phyloP scores from a whole-genome alignment of 225 moss, liverwort and hornwort species.

The Anthoceros angustus region DNA sequence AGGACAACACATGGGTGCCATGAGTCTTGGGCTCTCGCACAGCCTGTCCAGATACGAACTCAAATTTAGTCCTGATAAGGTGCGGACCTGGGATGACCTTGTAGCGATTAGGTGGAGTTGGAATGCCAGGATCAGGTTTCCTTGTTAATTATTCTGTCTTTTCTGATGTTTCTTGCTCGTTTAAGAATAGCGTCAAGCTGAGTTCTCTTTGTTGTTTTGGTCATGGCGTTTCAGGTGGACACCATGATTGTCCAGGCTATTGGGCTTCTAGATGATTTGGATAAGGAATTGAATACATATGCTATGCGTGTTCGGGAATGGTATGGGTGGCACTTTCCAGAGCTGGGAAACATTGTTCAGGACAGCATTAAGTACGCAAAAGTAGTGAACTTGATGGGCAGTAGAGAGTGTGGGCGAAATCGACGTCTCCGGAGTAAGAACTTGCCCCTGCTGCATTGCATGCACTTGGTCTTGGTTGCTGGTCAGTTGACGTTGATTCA shows the following conservation, averaged over 20 bases:
- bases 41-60: constrained; percentile 76
- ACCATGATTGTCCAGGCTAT: constrained; percentile 96
- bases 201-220: no score
- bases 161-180: no score
- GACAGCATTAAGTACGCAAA: constrained; percentile 72
- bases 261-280: constrained; percentile 65
- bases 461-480: not conserved
- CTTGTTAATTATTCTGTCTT: no score
- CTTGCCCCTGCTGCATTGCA: not conserved
- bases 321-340: constrained; percentile 91
- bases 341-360: constrained; percentile 59
- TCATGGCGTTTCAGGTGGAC: constrained; percentile 27
- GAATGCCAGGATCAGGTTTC: no score
- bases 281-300: constrained; percentile 87
- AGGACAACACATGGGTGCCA: constrained; percentile 70
- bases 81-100: not conserved
- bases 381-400: constrained; percentile 58
- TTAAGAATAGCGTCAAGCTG: no score
- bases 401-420: constrained; percentile 50
- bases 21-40: constrained; percentile 81
- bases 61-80: constrained; percentile 81
- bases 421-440: constrained; percentile 48
- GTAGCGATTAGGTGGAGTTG: no score
- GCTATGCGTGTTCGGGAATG: constrained; percentile 90
- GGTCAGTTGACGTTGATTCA: not conserved